Percentiles rank a stretch among this genome's conserved stretches.
These are phyloP conservation scores for Rhodamnia argentea DNA, from an alignment of 345 rosid species.

Conservation along the genomic window DNA sequence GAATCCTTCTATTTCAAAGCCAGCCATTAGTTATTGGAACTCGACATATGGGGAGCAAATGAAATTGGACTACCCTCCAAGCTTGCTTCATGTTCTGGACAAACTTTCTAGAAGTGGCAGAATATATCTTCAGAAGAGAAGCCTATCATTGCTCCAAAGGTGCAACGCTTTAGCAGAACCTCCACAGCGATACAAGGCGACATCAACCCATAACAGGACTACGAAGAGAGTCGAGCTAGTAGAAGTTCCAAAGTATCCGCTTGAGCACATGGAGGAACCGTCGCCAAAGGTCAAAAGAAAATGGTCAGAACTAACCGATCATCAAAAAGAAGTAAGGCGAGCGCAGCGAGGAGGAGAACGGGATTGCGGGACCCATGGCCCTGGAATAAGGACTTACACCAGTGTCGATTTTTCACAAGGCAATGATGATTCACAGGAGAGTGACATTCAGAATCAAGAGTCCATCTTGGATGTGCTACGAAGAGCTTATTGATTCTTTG, in stretches of 20 bases:
- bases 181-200: constrained; percentile 16
- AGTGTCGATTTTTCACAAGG: constrained; percentile 40
- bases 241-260: not conserved
- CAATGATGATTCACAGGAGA: constrained; percentile 34
- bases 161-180: constrained; percentile 1
- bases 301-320: constrained; percentile 31
- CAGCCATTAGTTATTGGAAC: constrained; percentile 38
- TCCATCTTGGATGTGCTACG: constrained; percentile 19
- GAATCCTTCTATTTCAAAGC: constrained; percentile 20
- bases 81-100: constrained; percentile 32
- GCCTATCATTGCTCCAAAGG: constrained; percentile 2
- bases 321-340: constrained; percentile 44
- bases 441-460: constrained; percentile 15
- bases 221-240: constrained; percentile 30
- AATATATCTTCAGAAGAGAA: constrained; percentile 24
- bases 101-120: constrained; percentile 34
- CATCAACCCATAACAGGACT: constrained; percentile 18
- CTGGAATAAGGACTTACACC: constrained; percentile 37
- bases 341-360: constrained; percentile 40
- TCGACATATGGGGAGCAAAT: constrained; percentile 27
- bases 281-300: constrained; percentile 15
- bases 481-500: constrained; percentile 1
- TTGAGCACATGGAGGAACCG: not conserved
- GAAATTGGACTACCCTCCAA: constrained; percentile 33
- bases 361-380: constrained; percentile 40